Evolutionary conservation across 768 basidiomycete species (phyloP), one percentile per base, ranked within the genome.

Genomic region (Calocybe cyanea): DNA sequence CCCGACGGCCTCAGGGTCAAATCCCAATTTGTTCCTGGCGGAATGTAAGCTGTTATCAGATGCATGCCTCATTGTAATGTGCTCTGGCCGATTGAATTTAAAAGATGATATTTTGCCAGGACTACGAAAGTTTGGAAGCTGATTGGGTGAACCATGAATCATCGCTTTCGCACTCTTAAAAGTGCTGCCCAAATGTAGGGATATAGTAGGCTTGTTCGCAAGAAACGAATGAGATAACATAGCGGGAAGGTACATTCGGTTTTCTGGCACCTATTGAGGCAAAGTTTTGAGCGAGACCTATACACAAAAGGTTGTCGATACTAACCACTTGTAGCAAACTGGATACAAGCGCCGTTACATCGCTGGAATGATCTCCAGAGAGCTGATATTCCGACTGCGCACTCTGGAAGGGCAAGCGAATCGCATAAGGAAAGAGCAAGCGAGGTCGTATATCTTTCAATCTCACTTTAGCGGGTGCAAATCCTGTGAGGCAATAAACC

Each of bases 401-500:
- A 17, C 64, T 61, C 20, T 59, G 25, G 25, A 28, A 6, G 11
- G 25, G 25, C 25, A 28, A 5, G 25, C 11, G 6, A 5, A 6
- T 28, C 11, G 25, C 25, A 5, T 28, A 28, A 11, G 11, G 11
- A 28, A 28, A 6, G 11, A 28, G 11, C 11, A 28, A 28, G 25
- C 25, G 34, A 40, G 10, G 14, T 42, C 17, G 14, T n/a, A 15
- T 17, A 21, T 28, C 25, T 28, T 28, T n/a, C n/a, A 51, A 35
- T 18, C 57, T 36, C 33, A 69, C 73, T 46, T 67, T 45, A 38
- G 67, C 67, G 5, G 70, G 62, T 14, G 58, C 58, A 10, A 38
- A 49, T 2, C 69, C 72, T 4, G 66, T 56, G 11, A 73, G 46
- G 46, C 70, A 70, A 6, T 62, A 59, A 15, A 70, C 39, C 17